These are phyloP conservation scores for Hymenoscyphus occultus DNA, from an alignment of 2,329 filamentous ascomycete genomes.

Conservation along the genomic window DNA sequence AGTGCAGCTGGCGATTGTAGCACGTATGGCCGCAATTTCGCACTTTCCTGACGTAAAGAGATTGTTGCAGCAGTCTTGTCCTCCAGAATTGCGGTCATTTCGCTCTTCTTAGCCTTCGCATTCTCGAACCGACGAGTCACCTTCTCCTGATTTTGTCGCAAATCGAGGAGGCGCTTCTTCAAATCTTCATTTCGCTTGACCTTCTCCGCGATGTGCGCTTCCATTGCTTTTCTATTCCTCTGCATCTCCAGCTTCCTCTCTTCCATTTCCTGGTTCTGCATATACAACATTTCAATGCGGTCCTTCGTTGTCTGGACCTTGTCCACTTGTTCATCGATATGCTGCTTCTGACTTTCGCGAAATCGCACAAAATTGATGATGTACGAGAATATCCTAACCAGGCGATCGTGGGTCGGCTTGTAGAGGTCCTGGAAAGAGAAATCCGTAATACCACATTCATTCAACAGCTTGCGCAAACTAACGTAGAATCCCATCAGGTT, in stretches of 20 bases:
- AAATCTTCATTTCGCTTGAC: constrained; percentile 81
- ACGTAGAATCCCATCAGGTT: constrained; percentile 97
- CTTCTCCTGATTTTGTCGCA: constrained; percentile 77
- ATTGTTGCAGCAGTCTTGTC: constrained; percentile 69
- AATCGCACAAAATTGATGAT: constrained; percentile 99
- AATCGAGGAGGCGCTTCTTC: constrained; percentile 75
- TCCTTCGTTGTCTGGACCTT: constrained; percentile 82
- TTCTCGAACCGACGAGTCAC: constrained; percentile 81
- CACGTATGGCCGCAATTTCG: constrained; percentile 88
- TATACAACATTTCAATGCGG: constrained; percentile 80
- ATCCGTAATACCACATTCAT: constrained; percentile 88
- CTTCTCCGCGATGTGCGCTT: constrained; percentile 80
- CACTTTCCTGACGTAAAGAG: constrained; percentile 75
- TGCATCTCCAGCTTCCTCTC: constrained; percentile 76
- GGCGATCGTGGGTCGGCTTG: constrained; percentile 81
- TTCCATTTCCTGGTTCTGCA: constrained; percentile 85
- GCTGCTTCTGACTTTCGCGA: constrained; percentile 82
- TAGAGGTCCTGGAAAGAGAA: constrained; percentile 92
- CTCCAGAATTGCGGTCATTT: constrained; percentile 69
- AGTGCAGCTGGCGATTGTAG: constrained; percentile 82
- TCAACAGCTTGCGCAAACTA: constrained; percentile 72
- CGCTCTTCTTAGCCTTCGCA: constrained; percentile 74
- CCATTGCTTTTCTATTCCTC: constrained; percentile 74
- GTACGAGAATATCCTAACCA: constrained; percentile 95
- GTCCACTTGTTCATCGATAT: constrained; percentile 94